Base-by-base conservation (phyloP, 768 basidiomycete genomes). In the Tephrocybe rancida region DNA sequence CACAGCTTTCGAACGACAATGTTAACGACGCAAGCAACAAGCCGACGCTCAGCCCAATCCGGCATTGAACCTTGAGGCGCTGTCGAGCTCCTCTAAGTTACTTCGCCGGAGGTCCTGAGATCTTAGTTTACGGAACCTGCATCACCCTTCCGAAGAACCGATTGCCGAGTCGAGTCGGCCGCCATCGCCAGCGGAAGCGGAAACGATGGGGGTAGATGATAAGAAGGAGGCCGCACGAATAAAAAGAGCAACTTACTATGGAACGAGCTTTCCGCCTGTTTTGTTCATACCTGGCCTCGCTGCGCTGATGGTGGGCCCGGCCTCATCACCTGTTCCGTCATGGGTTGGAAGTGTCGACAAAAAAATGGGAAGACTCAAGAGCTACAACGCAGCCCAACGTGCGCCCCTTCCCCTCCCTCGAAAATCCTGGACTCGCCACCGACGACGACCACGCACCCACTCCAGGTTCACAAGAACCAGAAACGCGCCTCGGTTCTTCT, bases 401-500 rank as follows among this genome's bases (percentile, higher is more conserved):
- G 83, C 82, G 39, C 35, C 42, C 16, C 35, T n/a, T 35, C 55
- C 57, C 56, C 39, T 26, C 9, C 5, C n/a, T n/a, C n/a, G n/a
- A n/a, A n/a, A n/a, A n/a, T n/a, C n/a, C n/a, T n/a, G n/a, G n/a
- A n/a, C n/a, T 48, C 34, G 9, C 21, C n/a, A n/a, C n/a, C n/a
- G n/a, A n/a, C n/a, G n/a, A n/a, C n/a, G n/a, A n/a, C n/a, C n/a
- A n/a, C n/a, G n/a, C n/a, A n/a, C n/a, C 13, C 32, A 16, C 11
- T n/a, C 16, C 54, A 90, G 88, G n/a, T 80, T 89, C 61, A 72
- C 82, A 87, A 84, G 59, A 76, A 73, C 60, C 85, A 85, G 54
- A 88, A 87, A 68, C 84, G 87, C 19, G 87, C 87, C 0, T 87
- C 87, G 0, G 58, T 80, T 1, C 74, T 90, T 26, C 63, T 90